phyloP scores from a whole-genome alignment of 2,329 filamentous ascomycete species.

The Penicillium polonicum region DNA sequence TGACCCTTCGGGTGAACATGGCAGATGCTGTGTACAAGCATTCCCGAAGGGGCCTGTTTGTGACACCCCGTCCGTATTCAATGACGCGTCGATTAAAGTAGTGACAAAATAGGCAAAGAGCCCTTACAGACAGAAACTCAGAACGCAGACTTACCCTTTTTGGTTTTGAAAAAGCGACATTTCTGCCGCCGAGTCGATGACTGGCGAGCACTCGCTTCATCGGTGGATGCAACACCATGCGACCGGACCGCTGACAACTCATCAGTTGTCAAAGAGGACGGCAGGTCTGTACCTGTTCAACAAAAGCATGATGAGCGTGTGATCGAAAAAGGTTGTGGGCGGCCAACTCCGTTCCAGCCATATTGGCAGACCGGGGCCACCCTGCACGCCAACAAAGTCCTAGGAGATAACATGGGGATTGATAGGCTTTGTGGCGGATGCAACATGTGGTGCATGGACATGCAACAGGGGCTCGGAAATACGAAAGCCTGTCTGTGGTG shows the following conservation, averaged over 20 bases:
- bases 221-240: slow-evolving; percentile 25
- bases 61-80: neutral
- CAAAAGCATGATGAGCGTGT: slow-evolving; percentile 33
- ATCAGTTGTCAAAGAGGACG: slow-evolving; percentile 20
- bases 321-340: slow-evolving; percentile 31
- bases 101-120: neutral
- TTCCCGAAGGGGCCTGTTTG: neutral
- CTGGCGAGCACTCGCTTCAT: slow-evolving; percentile 16
- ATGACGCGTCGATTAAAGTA: slow-evolving; percentile 2
- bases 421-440: slow-evolving; percentile 14
- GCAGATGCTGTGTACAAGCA: neutral
- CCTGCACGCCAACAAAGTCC: slow-evolving; percentile 1
- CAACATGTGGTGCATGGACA: slow-evolving; percentile 12
- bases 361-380: neutral
- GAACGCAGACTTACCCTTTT: slow-evolving; percentile 25
- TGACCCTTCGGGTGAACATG: neutral
- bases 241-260: slow-evolving; percentile 34
- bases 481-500: slow-evolving; percentile 1
- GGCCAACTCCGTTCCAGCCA: slow-evolving; percentile 17
- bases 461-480: slow-evolving; percentile 10
- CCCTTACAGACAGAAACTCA: slow-evolving; percentile 8
- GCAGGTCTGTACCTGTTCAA: slow-evolving; percentile 24
- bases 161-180: slow-evolving; percentile 29
- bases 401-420: slow-evolving; percentile 4
- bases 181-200: slow-evolving; percentile 20